Conservation (phyloP, 1,284 basidiomycete species). For the Tilletia indica region DNA sequence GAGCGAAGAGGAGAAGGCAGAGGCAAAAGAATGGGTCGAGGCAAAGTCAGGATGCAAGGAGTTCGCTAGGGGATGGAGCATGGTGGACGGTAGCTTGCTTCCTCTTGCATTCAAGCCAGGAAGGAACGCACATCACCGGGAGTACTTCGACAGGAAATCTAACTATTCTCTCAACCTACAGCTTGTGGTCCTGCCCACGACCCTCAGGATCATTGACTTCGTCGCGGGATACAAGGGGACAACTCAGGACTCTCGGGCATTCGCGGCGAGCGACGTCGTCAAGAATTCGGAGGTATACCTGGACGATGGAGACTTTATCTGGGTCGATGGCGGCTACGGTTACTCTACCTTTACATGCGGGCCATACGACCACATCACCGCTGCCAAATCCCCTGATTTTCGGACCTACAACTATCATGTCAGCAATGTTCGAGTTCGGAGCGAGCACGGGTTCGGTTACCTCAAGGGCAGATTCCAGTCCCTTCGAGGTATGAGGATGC, state of each 20-base stretch:
- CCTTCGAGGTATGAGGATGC: constrained; percentile 2
- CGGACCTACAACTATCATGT: constrained; percentile 14
- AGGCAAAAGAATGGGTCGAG: no score
- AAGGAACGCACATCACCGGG: constrained; percentile 23
- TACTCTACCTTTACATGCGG: no score
- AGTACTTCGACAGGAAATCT: constrained; percentile 10
- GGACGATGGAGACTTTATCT: constrained; percentile 10
- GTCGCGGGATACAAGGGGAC: constrained; percentile 14
- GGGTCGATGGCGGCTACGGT: no score
- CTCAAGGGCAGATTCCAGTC: constrained; percentile 21
- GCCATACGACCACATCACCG: no score
- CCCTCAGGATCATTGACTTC: constrained; percentile 15
- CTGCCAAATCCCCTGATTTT: constrained; percentile 6
- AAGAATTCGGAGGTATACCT: constrained; percentile 11
- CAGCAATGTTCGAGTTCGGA: neutral
- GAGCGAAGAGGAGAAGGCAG: no score
- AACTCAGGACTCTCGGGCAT: constrained; percentile 19
- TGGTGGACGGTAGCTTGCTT: no score
- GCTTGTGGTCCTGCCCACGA: constrained; percentile 14
- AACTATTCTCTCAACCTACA: constrained; percentile 14
- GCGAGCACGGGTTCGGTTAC: constrained; percentile 18
- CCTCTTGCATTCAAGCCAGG: neutral
- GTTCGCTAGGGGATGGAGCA: no score
- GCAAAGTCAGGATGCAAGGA: no score
- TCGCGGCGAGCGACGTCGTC: constrained; percentile 20